phyloP scores from a whole-genome alignment of 192 early-diverging fungal genomes.

The Coemansia sp. region DNA sequence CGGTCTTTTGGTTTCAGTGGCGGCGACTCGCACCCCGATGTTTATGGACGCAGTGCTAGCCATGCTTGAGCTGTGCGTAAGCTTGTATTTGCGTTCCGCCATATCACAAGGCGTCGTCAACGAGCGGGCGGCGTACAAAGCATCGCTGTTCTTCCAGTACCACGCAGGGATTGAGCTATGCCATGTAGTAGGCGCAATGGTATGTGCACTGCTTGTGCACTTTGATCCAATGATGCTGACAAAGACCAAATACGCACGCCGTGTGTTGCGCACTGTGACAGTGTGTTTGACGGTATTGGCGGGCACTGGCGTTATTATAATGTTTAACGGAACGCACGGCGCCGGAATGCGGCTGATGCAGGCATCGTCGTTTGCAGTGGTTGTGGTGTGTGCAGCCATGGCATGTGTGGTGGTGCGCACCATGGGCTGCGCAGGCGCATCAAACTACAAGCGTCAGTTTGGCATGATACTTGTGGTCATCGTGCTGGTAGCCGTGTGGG shows the following conservation, averaged over 20 bases:
- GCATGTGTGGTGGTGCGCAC: not conserved
- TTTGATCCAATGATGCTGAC: conserved; percentile 11
- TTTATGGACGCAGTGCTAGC: conserved; percentile 30
- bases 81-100: conserved; percentile 19
- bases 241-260: not conserved
- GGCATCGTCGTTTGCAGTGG: conserved; percentile 10
- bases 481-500: conserved; percentile 23
- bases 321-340: conserved; percentile 16
- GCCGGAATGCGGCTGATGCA: conserved; percentile 22
- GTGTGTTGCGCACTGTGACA: conserved; percentile 9
- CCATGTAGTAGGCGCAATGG: conserved; percentile 12
- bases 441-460: conserved; percentile 18
- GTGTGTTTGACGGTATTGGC: conserved; percentile 12
- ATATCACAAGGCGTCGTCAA: conserved; percentile 6
- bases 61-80: conserved; percentile 20
- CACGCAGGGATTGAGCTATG: conserved; percentile 20
- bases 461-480: not conserved
- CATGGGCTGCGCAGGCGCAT: not conserved
- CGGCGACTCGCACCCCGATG: conserved; percentile 6
- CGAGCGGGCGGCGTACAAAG: conserved; percentile 13
- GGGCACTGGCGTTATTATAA: conserved; percentile 11
- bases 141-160: conserved; percentile 31
- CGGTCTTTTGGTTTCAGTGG: conserved; percentile 4
- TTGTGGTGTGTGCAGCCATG: not conserved
- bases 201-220: conserved; percentile 13